Evolutionary conservation across 805 yeast genomes (phyloP), one percentile per base, ranked within the genome.

Genomic region (Starmerella floricola): DNA sequence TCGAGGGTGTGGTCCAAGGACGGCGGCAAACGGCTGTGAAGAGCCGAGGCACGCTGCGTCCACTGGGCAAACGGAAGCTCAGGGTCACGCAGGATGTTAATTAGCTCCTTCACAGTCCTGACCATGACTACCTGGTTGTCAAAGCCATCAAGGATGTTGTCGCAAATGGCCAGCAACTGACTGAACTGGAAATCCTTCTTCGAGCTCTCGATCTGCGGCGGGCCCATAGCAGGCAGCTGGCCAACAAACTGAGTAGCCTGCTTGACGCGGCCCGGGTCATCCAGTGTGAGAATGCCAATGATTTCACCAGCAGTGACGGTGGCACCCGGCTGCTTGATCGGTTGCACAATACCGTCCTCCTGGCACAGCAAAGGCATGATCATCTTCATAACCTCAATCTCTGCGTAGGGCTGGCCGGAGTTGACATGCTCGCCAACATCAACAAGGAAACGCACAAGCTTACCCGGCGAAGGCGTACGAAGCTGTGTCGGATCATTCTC

Each of bases 351-450:
- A 72, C 99, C 99, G 56, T 82, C 80, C 62, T 88, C 98, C 62
- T 78, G 84, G 17, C 96, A 88, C 57, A 87, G 68, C 56, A 91
- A 72, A 38, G 98, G 96, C 96, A 91, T 91, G 65, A 87, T 86
- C 98, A 91, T 91, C 66, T 91, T 91, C 99, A 91, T 91, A 53
- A 91, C 98, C 67, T 91, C 99, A 44, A 91, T 95, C 67, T 91
- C 98, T 32, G 98, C 98, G 58, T 76, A 93, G 35, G 96, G 78
- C 66, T 88, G 94, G 47, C 97, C 97, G 46, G 91, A 77, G 40
- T 64, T 65, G 55, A 91, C 74, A 58, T 88, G 97, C 50, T 88
- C 98, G 53, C 98, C 98, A 55, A 79, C 80, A 59, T 93, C 97
- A 48, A 91, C 94, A 53, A 91, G 69, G 61, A 78, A 91, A 61